Evolutionary conservation across 345 rosid genomes (phyloP).

Genomic region (Zanthoxylum bungeanum): DNA sequence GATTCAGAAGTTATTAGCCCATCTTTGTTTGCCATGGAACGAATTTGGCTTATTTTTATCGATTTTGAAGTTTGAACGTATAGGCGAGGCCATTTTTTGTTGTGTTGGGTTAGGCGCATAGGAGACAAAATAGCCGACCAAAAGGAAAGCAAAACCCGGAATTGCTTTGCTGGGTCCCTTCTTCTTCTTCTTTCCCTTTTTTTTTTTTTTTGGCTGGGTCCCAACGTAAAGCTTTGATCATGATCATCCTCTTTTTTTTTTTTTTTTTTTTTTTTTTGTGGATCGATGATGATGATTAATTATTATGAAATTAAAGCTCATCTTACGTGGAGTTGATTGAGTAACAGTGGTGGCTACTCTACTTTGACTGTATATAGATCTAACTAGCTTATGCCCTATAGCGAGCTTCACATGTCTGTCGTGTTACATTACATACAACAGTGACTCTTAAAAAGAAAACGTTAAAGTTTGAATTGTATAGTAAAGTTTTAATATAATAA

Average conservation of each 20-base stretch:
- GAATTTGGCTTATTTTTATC: background rate
- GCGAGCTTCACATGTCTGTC: background rate
- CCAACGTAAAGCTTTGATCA: background rate
- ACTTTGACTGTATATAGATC: too few species aligned
- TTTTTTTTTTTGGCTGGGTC: too few species aligned
- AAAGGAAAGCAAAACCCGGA: background rate
- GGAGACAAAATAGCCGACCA: slow-evolving; percentile 35
- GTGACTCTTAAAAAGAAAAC: too few species aligned
- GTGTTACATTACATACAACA: too few species aligned
- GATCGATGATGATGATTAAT: background rate
- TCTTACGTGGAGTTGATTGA: background rate
- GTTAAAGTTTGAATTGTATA: too few species aligned
- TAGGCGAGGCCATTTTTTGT: slow-evolving; percentile 6
- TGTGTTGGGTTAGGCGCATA: slow-evolving; percentile 20
- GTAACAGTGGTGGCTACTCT: background rate
- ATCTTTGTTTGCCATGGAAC: background rate
- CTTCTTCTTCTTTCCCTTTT: too few species aligned
- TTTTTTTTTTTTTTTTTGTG: too few species aligned
- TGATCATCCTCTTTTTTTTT: background rate
- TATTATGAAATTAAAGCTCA: background rate
- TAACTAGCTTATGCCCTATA: too few species aligned
- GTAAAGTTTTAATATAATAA: too few species aligned
- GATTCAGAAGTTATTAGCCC: background rate
- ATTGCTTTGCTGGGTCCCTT: background rate
- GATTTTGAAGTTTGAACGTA: background rate